Evolutionary conservation across 495 filamentous ascomycete genomes (phyloP).

Genomic region (Margaritispora aquatica): DNA sequence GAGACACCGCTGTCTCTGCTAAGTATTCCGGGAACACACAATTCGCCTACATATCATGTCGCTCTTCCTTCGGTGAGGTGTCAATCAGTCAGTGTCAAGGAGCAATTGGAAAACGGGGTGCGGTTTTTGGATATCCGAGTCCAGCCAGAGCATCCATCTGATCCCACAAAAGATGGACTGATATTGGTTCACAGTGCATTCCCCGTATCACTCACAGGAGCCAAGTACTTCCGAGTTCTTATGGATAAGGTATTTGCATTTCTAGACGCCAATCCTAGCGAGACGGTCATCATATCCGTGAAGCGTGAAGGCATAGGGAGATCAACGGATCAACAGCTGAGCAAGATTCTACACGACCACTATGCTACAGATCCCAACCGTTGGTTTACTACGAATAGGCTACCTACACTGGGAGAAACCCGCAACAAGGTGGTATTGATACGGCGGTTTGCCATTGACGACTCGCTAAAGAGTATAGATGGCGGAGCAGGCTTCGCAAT

Average conservation of each 20-base stretch:
- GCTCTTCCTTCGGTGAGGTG: slow-evolving; percentile 92
- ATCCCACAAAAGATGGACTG: slow-evolving; percentile 26
- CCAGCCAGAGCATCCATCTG: slow-evolving; percentile 24
- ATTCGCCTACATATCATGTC: slow-evolving; percentile 74
- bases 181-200: slow-evolving; percentile 68
- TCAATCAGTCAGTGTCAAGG: slow-evolving; percentile 69
- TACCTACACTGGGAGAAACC: slow-evolving; percentile 68
- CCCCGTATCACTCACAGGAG: slow-evolving; percentile 63
- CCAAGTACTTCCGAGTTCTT: slow-evolving; percentile 61
- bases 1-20: slow-evolving; percentile 68
- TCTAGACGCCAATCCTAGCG: slow-evolving; percentile 68
- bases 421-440: slow-evolving; percentile 82
- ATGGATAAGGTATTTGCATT: slow-evolving; percentile 65
- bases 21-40: slow-evolving; percentile 94
- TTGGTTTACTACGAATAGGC: slow-evolving; percentile 77
- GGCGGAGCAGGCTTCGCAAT: slow-evolving; percentile 70
- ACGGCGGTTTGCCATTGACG: slow-evolving; percentile 67
- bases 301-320: slow-evolving; percentile 85
- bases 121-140: slow-evolving; percentile 91
- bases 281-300: slow-evolving; percentile 78
- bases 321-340: slow-evolving; percentile 74
- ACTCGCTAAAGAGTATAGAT: slow-evolving; percentile 51
- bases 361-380: slow-evolving; percentile 56
- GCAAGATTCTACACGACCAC: slow-evolving; percentile 59
- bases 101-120: slow-evolving; percentile 83